Percentiles rank a stretch among this genome's conserved stretches.
phyloP scores from a whole-genome alignment of 148 eudicot genomes.

The Gaultheria prostrata region DNA sequence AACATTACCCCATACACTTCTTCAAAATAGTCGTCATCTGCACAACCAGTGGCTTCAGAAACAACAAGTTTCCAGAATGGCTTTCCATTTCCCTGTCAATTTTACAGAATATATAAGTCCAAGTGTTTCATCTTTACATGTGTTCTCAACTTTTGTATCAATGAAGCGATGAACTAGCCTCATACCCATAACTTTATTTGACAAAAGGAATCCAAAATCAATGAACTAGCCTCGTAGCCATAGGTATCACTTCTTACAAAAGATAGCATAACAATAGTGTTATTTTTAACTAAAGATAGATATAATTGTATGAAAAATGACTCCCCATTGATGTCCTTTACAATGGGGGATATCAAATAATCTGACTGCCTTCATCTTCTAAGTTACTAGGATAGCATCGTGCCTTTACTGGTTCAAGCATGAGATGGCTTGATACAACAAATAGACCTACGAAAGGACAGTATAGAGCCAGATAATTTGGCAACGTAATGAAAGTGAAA shows the following conservation, averaged over 20 bases:
- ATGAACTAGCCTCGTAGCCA: neutral
- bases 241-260: neutral
- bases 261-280: neutral
- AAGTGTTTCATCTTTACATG: neutral
- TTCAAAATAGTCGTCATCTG: constrained; percentile 68
- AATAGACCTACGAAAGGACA: neutral
- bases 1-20: constrained; percentile 80
- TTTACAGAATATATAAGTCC: neutral
- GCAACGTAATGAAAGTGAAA: neutral
- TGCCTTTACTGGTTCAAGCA: neutral
- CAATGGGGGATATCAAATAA: neutral
- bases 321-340: neutral
- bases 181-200: neutral
- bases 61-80: constrained; percentile 96
- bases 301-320: neutral
- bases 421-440: neutral
- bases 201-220: neutral
- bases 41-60: constrained; percentile 92
- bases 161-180: neutral
- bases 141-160: neutral
- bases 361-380: neutral
- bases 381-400: neutral
- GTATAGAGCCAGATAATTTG: neutral
- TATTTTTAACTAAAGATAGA: neutral
- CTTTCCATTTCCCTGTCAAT: constrained; percentile 82